Conservation (phyloP, 352 stramenopile genomes). For the Pythium utonaiense region DNA sequence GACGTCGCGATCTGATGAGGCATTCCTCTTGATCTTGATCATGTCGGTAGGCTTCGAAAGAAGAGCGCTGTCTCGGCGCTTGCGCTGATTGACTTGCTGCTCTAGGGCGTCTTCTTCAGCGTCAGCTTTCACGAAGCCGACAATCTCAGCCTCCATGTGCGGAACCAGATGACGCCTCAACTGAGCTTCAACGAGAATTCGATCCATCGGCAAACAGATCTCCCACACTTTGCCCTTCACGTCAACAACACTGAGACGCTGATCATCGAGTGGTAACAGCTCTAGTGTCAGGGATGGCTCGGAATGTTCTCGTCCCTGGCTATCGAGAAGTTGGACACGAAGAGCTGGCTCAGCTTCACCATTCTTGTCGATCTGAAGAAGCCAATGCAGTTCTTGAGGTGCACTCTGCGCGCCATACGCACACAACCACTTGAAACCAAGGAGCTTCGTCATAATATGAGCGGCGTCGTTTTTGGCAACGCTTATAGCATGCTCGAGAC, state of each 20-base stretch:
- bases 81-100: slow-evolving; percentile 12
- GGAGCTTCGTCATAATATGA: slow-evolving; percentile 28
- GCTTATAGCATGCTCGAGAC: slow-evolving; percentile 29
- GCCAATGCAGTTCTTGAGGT: slow-evolving; percentile 13
- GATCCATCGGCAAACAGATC: slow-evolving; percentile 38
- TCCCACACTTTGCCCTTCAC: slow-evolving; percentile 30
- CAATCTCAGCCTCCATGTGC: slow-evolving; percentile 29
- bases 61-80: slow-evolving; percentile 16
- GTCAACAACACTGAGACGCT: slow-evolving; percentile 39
- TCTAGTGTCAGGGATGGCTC: slow-evolving; percentile 34
- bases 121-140: slow-evolving; percentile 6
- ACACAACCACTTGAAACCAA: slow-evolving; percentile 9
- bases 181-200: slow-evolving; percentile 40
- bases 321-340: slow-evolving; percentile 28
- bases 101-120: not conserved
- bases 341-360: slow-evolving; percentile 8
- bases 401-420: not conserved
- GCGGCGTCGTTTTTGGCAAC: slow-evolving; percentile 31
- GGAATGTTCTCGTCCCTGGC: slow-evolving; percentile 18
- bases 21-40: slow-evolving; percentile 10
- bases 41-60: slow-evolving; percentile 16
- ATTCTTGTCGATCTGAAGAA: slow-evolving; percentile 13
- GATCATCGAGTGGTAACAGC: slow-evolving; percentile 43
- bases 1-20: slow-evolving; percentile 13
- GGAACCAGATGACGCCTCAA: slow-evolving; percentile 42